Percentiles rank a stretch among this genome's conserved stretches.
These are phyloP conservation scores for Sclerotinia glacialis DNA, from an alignment of 2,329 filamentous ascomycete genomes.

Conservation along the genomic window DNA sequence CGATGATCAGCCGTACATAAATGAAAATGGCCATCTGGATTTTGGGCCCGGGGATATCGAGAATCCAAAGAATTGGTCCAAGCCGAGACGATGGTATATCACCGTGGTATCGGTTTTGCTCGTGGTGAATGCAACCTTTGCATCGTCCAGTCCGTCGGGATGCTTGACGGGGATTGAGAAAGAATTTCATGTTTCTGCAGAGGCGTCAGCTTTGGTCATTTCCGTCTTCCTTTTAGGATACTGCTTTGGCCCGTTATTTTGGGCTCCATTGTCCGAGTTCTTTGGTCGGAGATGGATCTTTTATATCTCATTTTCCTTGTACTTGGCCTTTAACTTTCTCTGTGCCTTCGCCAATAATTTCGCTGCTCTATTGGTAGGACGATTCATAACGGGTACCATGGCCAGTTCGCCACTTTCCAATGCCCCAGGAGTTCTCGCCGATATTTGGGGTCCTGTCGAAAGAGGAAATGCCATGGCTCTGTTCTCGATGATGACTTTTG, in stretches of 20 bases:
- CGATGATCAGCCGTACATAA: constrained; percentile 25
- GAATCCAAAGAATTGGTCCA: constrained; percentile 44
- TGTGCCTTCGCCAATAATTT: constrained; percentile 58
- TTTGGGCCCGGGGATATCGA: constrained; percentile 47
- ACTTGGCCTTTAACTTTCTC: constrained; percentile 62
- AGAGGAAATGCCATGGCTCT: constrained; percentile 59
- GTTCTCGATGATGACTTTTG: constrained; percentile 62
- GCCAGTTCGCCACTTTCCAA: constrained; percentile 61
- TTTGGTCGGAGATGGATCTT: constrained; percentile 61
- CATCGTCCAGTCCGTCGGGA: constrained; percentile 45
- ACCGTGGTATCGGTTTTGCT: constrained; percentile 42
- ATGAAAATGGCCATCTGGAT: constrained; percentile 37
- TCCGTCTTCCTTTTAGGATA: constrained; percentile 48
- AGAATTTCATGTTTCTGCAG: constrained; percentile 41
- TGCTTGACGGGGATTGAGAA: constrained; percentile 41
- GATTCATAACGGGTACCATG: constrained; percentile 64
- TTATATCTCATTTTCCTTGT: constrained; percentile 54
- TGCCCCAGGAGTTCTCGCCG: constrained; percentile 59
- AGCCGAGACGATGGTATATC: constrained; percentile 42
- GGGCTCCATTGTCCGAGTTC: constrained; percentile 48
- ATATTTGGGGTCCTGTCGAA: constrained; percentile 55
- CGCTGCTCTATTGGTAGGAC: constrained; percentile 58
- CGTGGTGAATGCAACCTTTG: constrained; percentile 45
- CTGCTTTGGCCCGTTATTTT: constrained; percentile 46
- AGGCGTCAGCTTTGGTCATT: constrained; percentile 44